phyloP scores from a whole-genome alignment of 2,329 filamentous ascomycete genomes.

The Penicillium rolfsii region DNA sequence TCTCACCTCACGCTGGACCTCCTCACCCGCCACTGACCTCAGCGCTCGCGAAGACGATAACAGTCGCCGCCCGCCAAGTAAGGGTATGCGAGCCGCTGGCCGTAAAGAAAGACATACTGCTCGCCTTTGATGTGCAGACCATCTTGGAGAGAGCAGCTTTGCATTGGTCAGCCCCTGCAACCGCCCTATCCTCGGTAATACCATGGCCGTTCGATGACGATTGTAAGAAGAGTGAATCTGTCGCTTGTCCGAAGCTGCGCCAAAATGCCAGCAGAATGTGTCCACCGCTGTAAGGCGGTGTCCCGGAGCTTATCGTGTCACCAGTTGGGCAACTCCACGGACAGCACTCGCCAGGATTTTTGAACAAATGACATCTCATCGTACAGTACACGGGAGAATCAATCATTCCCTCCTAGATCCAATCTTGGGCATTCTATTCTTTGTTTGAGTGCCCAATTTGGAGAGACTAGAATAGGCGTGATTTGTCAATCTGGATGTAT shows the following conservation, averaged over 20 bases:
- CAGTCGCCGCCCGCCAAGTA: constrained; percentile 9
- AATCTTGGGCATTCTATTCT: no score
- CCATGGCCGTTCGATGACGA: constrained; percentile 25
- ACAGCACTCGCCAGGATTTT: background rate
- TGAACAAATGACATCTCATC: background rate
- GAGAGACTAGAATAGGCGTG: background rate
- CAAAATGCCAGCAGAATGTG: constrained; percentile 14
- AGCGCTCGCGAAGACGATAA: constrained; percentile 19
- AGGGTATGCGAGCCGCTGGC: background rate
- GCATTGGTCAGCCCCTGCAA: constrained; percentile 19
- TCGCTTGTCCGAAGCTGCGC: constrained; percentile 15
- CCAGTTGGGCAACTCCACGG: no score
- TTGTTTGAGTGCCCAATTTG: no score
- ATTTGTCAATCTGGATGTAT: background rate
- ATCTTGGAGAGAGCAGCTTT: constrained; percentile 17
- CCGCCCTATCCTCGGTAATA: constrained; percentile 26
- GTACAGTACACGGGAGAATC: no score
- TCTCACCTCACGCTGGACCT: constrained; percentile 10
- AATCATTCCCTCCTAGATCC: no score
- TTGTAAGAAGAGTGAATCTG: constrained; percentile 1
- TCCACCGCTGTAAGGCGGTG: constrained; percentile 24
- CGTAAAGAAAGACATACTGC: constrained; percentile 1
- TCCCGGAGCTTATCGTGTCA: background rate
- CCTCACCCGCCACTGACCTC: constrained; percentile 5
- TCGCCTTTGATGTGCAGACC: constrained; percentile 18